Evolutionary conservation across 805 yeast species (phyloP), one percentile per base, ranked within the genome.

Genomic region (Suhomyces sp.): DNA sequence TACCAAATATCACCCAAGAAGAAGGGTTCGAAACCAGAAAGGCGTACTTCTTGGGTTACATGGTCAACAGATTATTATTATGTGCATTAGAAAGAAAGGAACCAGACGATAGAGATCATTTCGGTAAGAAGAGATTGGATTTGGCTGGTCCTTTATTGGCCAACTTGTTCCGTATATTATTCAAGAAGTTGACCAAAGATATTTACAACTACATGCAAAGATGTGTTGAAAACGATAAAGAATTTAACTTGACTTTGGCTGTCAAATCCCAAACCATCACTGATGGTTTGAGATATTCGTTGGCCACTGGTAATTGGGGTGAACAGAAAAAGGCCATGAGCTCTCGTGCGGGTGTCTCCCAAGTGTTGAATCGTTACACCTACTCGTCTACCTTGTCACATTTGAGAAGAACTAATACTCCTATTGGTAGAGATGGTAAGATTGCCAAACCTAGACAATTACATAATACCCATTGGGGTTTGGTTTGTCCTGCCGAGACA

Each of bases 261-360:
- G 97, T 93, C 48, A 91, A 93, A 69, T 88, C 97, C 12, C 90
- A 90, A 50, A 93, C 98, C 3, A 88, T 93, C 52, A 93, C 99
- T 24, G 91, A 95, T 43, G 99, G 99, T 60, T 77, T 93, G 65
- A 86, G 95, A 60, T 93, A 93, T 66, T 93, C 98, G 25, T 74
- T 93, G 56, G 99, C 99, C 36, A 93, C 99, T 11, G 99, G 99
- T 74, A 93, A 93, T 70, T 93, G 99, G 99, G 98, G 99, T 71
- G 99, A 93, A 66, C 99, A 93, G 63, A 91, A 90, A 81, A 93
- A 93, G 64, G 97, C 98, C 10, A 93, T 93, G 98, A 81, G 93
- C 43, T 82, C 97, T 13, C 83, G 96, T 63, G 99, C 98, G 5
- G 99, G 99, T 77, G 99, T 95, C 30, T 91, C 98, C 18, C 98